Evolutionary conservation across 2,329 filamentous ascomycete species (phyloP), one percentile per base, ranked within the genome.

Genomic region (Talaromyces sp.): DNA sequence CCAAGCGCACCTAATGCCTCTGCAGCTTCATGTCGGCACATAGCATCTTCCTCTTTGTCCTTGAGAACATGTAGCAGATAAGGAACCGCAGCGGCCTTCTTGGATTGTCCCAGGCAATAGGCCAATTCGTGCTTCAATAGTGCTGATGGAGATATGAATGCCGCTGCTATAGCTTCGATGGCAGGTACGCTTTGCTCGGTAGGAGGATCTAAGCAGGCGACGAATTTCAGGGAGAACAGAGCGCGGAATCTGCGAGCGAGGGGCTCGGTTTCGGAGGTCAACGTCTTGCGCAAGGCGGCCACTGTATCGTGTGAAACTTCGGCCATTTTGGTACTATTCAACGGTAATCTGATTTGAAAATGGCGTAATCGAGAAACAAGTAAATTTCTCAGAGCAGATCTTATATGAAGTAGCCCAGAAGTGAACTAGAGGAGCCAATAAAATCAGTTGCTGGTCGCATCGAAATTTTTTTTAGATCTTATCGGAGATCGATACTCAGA

Each of bases 1-100:
- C 92, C 92, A 67, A 99, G 82, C 11, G 95, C 95, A 13, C 92
- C 95, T 15, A 99, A 84, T 2, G 95, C 95, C 82, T 99, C 95
- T 2, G 94, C 95, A 17, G 95, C 94, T 82, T 99, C 95, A 73
- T 99, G 95, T 70, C 95, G 86, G 78, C 92, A 96, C 93, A 99
- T 99, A 43, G 90, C 80, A 81, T 98, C 93, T 79, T 98, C 92
- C n/a, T 87, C 75, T 68, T 88, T 81, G 77, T 98, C 87, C 69
- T 90, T 85, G 65, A 98, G 83, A 15, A 96, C 92, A 13, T 83
- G 79, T 65, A 89, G 86, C 70, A 99, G 83, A 68, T 88, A 89
- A 10, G 89, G 85, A 10, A 93, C 86, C 0, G 93, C 90, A 54
- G 88, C 88, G 60, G 84, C 79, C 74, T 97, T 92, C 65, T 88